Conservation (phyloP, 139 green algal genomes). For the Chlorella ohadii region DNA sequence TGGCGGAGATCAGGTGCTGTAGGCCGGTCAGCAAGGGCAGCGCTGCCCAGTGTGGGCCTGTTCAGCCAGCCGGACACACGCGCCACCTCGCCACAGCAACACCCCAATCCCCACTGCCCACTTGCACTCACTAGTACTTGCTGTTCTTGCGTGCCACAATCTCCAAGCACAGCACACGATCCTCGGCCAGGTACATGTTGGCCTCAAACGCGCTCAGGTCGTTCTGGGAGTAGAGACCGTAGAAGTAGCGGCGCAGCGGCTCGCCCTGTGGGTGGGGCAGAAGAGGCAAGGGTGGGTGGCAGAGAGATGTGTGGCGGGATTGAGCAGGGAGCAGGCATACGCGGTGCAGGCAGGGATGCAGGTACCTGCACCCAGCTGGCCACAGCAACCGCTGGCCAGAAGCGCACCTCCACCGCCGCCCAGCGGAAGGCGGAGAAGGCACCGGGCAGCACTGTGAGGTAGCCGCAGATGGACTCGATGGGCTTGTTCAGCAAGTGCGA, state of each 20-base stretch:
- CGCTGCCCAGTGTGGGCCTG: not conserved
- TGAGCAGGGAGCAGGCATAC: not conserved
- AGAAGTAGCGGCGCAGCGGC: constrained; percentile 56
- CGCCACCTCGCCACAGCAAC: not conserved
- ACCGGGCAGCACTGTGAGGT: constrained; percentile 52
- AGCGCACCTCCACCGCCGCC: constrained; percentile 40
- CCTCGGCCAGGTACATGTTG: constrained; percentile 60
- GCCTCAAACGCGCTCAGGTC: constrained; percentile 55
- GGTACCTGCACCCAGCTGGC: not conserved
- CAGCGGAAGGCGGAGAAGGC: constrained; percentile 57
- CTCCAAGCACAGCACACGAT: constrained; percentile 57
- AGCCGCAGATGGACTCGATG: constrained; percentile 56
- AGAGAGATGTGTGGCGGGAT: not conserved
- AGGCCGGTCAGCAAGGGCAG: not conserved
- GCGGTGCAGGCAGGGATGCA: not conserved
- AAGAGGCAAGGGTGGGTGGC: not conserved
- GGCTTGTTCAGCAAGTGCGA: constrained; percentile 52
- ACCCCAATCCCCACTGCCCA: not conserved
- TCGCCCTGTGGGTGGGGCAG: constrained; percentile 34
- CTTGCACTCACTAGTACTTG: constrained; percentile 39
- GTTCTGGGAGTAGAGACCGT: constrained; percentile 57
- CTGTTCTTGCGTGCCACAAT: constrained; percentile 51
- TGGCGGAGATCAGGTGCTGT: too few species aligned
- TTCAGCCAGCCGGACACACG: not conserved
- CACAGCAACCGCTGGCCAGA: not conserved